These are phyloP conservation scores for Aspergillus sclerotioniger DNA, from an alignment of 495 filamentous ascomycete genomes.

Conservation along the genomic window DNA sequence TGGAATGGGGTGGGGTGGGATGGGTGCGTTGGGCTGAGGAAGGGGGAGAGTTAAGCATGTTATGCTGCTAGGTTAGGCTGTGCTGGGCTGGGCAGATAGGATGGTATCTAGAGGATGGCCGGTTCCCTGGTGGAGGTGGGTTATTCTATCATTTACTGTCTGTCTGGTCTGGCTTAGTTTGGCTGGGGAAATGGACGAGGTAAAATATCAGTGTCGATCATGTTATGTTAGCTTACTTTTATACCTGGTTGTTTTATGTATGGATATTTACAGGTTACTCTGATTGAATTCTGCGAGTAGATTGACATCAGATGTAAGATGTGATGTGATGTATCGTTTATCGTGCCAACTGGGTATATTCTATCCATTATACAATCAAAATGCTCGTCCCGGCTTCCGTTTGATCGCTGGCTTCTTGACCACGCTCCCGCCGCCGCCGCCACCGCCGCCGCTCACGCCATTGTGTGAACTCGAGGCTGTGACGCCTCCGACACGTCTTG, in stretches of 20 bases:
- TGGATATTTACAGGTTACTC: not conserved
- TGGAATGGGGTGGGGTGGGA: slow-evolving; percentile 14
- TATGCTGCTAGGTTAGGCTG: not conserved
- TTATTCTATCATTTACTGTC: not conserved
- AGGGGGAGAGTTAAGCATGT: not conserved
- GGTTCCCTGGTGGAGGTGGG: slow-evolving; percentile 5
- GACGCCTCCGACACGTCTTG: slow-evolving; percentile 42
- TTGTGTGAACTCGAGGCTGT: slow-evolving; percentile 49
- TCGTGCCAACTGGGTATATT: slow-evolving; percentile 4
- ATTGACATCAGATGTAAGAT: too few relatives aligned
- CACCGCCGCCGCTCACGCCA: slow-evolving; percentile 26
- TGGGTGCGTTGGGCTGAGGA: not conserved
- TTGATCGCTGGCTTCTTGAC: slow-evolving; percentile 62
- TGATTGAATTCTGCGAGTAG: not conserved
- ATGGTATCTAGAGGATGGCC: not conserved
- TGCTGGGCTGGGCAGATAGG: not conserved
- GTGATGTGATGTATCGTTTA: too few relatives aligned
- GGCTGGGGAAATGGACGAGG: not conserved
- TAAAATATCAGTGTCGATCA: not conserved
- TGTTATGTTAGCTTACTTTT: not conserved
- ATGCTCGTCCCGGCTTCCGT: slow-evolving; percentile 54
- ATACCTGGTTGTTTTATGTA: not conserved
- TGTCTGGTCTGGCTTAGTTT: not conserved
- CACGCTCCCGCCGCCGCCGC: slow-evolving; percentile 36
- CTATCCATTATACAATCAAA: slow-evolving; percentile 29